These are phyloP conservation scores for Fusarium musae DNA, from an alignment of 2,329 filamentous ascomycete species.

Conservation along the genomic window DNA sequence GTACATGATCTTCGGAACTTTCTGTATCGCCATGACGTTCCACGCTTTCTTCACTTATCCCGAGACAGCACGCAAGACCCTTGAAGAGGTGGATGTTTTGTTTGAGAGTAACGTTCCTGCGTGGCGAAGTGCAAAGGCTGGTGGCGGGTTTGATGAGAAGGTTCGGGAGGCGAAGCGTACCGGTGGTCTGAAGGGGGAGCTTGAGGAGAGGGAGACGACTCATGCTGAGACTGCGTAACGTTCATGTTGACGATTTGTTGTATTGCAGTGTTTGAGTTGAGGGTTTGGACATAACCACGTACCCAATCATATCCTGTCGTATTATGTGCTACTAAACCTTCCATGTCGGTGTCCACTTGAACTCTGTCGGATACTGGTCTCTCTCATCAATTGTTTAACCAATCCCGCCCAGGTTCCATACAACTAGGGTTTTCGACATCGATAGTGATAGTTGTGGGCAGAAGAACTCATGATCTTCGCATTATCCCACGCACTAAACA, in stretches of 20 bases:
- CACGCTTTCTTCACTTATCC: constrained; percentile 65
- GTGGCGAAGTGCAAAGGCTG: constrained; percentile 34
- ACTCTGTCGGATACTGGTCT: too few relatives aligned
- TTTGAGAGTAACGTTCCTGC: constrained; percentile 39
- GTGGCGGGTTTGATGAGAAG: constrained; percentile 25
- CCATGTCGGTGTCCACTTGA: too few relatives aligned
- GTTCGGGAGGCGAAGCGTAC: constrained; percentile 35
- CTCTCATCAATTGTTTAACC: too few relatives aligned
- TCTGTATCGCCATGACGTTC: constrained; percentile 55
- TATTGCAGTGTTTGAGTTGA: neutral
- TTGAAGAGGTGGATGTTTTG: constrained; percentile 40
- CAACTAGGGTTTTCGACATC: too few relatives aligned
- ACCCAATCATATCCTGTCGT: too few relatives aligned
- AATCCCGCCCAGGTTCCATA: too few relatives aligned
- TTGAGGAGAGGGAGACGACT: constrained; percentile 27
- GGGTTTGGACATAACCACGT: too few relatives aligned
- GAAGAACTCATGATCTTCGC: too few relatives aligned
- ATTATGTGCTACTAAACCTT: neutral
- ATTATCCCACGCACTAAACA: too few relatives aligned
- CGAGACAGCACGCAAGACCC: constrained; percentile 57
- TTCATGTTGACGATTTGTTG: neutral
- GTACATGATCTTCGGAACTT: constrained; percentile 58
- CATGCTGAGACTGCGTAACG: constrained; percentile 35
- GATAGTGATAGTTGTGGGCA: too few relatives aligned
- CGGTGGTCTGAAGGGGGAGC: constrained; percentile 30